phyloP scores from a whole-genome alignment of 306 rosid species.

The Myrica gale region DNA sequence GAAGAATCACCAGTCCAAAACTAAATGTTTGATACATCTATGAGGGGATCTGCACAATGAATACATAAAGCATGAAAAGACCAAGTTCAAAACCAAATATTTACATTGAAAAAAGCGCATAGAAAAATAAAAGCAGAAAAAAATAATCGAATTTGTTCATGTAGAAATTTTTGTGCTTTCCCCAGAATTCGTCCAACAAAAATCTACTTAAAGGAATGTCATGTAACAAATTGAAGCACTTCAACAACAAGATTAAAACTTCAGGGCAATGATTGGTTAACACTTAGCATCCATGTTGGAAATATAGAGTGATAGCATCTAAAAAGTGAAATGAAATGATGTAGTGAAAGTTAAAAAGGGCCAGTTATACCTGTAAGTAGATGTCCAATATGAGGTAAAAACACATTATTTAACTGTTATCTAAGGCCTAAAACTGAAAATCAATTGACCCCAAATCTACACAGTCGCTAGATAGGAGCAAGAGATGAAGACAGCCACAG shows the following conservation, averaged over 20 bases:
- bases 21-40: conserved; percentile 72
- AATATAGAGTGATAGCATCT: background rate
- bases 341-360: background rate
- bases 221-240: background rate
- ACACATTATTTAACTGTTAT: background rate
- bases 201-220: background rate
- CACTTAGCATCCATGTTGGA: conserved; percentile 4
- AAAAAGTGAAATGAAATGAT: background rate
- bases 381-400: background rate
- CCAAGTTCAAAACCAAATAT: conserved; percentile 34
- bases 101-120: conserved; percentile 11
- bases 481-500: background rate
- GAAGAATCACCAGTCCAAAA: conserved; percentile 86
- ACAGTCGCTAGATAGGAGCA: background rate
- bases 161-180: conserved; percentile 27
- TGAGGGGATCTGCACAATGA: conserved; percentile 72
- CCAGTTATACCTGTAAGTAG: background rate
- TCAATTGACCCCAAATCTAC: background rate
- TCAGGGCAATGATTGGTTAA: conserved; percentile 6
- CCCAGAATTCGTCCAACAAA: conserved; percentile 17
- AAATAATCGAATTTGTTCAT: conserved; percentile 30
- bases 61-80: conserved; percentile 54
- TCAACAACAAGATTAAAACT: background rate
- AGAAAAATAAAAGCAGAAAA: conserved; percentile 25
- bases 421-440: background rate